phyloP scores from a whole-genome alignment of 2,329 filamentous ascomycete genomes.

The Fusarium setosum region DNA sequence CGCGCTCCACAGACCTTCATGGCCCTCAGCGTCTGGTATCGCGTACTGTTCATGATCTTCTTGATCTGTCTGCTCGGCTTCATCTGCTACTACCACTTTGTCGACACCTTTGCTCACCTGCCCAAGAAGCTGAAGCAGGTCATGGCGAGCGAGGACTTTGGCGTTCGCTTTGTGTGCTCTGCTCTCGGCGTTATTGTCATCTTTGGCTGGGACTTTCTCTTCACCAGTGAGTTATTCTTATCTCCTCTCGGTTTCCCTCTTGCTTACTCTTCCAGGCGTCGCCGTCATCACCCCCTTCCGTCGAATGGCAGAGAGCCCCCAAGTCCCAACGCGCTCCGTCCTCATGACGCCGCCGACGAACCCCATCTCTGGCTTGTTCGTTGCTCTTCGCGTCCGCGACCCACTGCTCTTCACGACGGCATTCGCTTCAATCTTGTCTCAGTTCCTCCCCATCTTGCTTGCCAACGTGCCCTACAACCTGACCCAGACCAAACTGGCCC shows the following conservation, averaged over 20 bases:
- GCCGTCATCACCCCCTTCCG: conserved; percentile 57
- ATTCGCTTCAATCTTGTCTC: conserved; percentile 55
- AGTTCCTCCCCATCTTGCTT: conserved; percentile 60
- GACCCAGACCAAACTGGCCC: conserved; percentile 51
- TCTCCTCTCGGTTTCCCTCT: fast-evolving
- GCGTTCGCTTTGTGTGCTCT: conserved; percentile 56
- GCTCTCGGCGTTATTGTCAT: conserved; percentile 53
- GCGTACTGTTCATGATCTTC: conserved; percentile 46
- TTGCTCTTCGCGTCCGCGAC: conserved; percentile 44
- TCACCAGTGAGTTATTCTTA: conserved; percentile 46
- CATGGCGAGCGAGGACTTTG: conserved; percentile 55
- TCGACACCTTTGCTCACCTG: conserved; percentile 38
- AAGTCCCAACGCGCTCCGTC: conserved; percentile 49
- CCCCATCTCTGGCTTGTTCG: conserved; percentile 54
- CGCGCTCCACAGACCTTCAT: conserved; percentile 47
- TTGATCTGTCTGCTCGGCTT: conserved; percentile 49
- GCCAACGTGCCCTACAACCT: conserved; percentile 60
- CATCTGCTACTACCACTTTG: conserved; percentile 52
- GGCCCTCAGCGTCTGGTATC: conserved; percentile 49
- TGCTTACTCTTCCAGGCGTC: conserved; percentile 42
- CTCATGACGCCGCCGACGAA: conserved; percentile 56
- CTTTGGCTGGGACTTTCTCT: conserved; percentile 55
- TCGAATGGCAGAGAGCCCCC: conserved; percentile 49
- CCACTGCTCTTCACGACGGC: conserved; percentile 54
- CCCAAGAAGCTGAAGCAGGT: conserved; percentile 44